A percentile compares a stretch with the other conserved stretches of the same genome.
phyloP scores from a whole-genome alignment of 441 rosid genomes.

The Viola pubescens region DNA sequence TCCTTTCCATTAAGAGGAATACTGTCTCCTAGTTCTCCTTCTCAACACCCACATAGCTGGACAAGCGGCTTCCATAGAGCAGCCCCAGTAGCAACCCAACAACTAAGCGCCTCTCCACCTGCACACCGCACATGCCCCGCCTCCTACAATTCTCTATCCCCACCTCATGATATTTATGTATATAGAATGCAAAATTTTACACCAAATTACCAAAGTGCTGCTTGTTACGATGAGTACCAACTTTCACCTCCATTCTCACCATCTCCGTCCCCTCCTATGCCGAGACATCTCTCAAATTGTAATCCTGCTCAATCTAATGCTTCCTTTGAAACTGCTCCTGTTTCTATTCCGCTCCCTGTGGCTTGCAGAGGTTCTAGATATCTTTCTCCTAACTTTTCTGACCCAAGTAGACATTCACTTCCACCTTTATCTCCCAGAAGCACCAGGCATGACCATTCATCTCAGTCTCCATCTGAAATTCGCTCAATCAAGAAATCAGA shows the following conservation, averaged over 20 bases:
- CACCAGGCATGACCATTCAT: slow-evolving; percentile 54
- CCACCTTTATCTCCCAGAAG: slow-evolving; percentile 83
- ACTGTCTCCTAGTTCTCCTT: slow-evolving; percentile 40
- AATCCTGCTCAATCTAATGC: slow-evolving; percentile 34
- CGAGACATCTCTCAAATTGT: slow-evolving; percentile 34
- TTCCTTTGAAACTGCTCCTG: slow-evolving; percentile 72
- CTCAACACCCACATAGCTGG: slow-evolving; percentile 85
- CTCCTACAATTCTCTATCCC: slow-evolving; percentile 38
- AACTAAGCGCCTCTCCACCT: slow-evolving; percentile 48
- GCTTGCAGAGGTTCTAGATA: slow-evolving; percentile 41
- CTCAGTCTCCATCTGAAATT: slow-evolving; percentile 65
- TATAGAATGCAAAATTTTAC: slow-evolving; percentile 35
- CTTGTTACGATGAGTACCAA: slow-evolving; percentile 55
- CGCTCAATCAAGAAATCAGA: slow-evolving; percentile 48
- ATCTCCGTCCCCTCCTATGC: slow-evolving; percentile 64
- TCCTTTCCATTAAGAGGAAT: slow-evolving; percentile 53
- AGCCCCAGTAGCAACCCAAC: slow-evolving; percentile 38
- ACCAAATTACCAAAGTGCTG: slow-evolving; percentile 27
- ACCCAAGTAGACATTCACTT: slow-evolving; percentile 64
- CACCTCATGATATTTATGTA: slow-evolving; percentile 42
- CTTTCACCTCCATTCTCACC: slow-evolving; percentile 87
- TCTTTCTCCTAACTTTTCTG: slow-evolving; percentile 66
- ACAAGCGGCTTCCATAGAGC: slow-evolving; percentile 71
- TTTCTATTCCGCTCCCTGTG: slow-evolving; percentile 58
- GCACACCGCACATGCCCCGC: slow-evolving; percentile 33